Evolutionary conservation across 352 stramenopile species (phyloP).

Genomic region (Globisporangium iwayamae): DNA sequence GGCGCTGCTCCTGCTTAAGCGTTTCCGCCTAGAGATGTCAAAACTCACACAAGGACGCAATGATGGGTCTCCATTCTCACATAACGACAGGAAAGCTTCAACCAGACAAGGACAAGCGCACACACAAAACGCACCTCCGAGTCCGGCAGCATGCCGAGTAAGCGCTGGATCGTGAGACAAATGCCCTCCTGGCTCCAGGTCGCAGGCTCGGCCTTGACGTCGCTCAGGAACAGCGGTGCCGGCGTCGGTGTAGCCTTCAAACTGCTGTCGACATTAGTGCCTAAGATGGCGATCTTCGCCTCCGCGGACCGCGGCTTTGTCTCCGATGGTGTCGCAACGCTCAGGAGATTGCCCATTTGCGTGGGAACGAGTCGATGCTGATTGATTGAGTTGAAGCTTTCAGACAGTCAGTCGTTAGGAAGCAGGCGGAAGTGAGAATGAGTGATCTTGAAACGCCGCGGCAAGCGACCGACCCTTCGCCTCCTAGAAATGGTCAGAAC

Average conservation of each 20-base stretch:
- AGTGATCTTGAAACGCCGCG: neutral
- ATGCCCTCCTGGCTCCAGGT: constrained; percentile 49
- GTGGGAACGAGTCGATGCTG: neutral
- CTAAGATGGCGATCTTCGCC: neutral
- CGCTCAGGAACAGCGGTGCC: constrained; percentile 48
- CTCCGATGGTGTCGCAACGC: neutral
- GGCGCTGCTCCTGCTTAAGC: constrained; percentile 41
- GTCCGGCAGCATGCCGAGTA: constrained; percentile 54
- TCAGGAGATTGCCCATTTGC: constrained; percentile 15
- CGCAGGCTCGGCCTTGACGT: constrained; percentile 42
- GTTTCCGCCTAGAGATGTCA: constrained; percentile 24
- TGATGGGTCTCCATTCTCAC: constrained; percentile 1
- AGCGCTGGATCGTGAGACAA: constrained; percentile 51
- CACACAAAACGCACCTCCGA: constrained; percentile 26
- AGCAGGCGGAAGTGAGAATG: neutral
- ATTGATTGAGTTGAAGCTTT: neutral
- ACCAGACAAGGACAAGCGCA: neutral
- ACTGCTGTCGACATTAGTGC: neutral
- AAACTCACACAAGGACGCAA: neutral
- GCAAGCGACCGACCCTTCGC: neutral
- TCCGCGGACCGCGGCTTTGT: neutral
- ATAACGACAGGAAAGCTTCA: neutral
- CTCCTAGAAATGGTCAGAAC: neutral
- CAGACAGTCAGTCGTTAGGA: neutral
- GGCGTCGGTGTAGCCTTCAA: neutral